Conservation (phyloP, 1,284 basidiomycete species). For the Testicularia cyperi region DNA sequence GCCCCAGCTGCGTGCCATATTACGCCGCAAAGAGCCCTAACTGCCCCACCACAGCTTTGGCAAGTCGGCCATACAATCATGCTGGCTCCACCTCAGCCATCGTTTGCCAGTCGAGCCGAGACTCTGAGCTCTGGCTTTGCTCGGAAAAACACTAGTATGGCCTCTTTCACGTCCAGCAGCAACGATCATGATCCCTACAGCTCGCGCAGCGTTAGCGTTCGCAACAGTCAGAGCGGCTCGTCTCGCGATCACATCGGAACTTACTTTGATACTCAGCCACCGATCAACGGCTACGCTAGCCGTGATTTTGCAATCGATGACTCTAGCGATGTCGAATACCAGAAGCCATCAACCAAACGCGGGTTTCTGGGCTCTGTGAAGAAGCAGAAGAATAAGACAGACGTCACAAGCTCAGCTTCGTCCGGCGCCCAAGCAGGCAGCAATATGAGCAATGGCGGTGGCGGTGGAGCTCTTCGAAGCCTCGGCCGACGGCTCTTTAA, state of each 20-base stretch:
- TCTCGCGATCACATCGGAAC: conserved; percentile 4
- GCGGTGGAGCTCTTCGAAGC: conserved; percentile 12
- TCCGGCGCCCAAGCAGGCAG: no score
- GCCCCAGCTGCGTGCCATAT: no score
- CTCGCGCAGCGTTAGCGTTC: conserved; percentile 2
- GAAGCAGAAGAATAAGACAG: no score
- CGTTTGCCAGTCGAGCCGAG: neutral
- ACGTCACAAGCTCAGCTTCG: neutral
- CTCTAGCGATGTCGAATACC: conserved; percentile 17
- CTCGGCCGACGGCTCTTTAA: conserved; percentile 29
- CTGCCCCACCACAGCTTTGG: no score
- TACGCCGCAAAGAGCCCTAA: no score
- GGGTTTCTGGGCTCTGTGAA: conserved; percentile 2
- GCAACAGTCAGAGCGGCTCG: conserved; percentile 4
- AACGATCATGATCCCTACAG: conserved; percentile 10
- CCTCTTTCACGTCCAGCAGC: conserved; percentile 28
- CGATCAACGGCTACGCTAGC: no score
- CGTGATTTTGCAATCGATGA: no score
- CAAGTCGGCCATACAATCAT: no score
- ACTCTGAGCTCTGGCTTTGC: conserved; percentile 1
- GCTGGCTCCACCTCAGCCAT: conserved; percentile 6
- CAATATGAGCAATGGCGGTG: no score
- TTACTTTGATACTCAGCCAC: no score
- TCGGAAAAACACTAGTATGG: conserved; percentile 17
- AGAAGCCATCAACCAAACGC: conserved; percentile 1